A percentile compares a stretch with the other conserved stretches of the same genome.
phyloP scores from a whole-genome alignment of 371 early-diverging fungal genomes.

The Coemansia sp. region DNA sequence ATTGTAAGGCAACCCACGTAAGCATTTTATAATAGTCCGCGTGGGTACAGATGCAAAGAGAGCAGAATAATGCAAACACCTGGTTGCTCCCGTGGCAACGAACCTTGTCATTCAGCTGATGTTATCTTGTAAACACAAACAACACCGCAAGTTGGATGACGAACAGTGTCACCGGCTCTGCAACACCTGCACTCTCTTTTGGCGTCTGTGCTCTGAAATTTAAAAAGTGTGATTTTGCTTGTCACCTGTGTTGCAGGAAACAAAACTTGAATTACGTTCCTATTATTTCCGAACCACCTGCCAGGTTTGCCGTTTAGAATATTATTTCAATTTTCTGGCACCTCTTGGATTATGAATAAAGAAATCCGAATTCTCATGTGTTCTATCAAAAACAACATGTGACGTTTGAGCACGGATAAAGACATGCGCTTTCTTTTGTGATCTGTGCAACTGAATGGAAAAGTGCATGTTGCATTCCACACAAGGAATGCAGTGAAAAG shows the following conservation, averaged over 20 bases:
- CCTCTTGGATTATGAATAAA: background rate
- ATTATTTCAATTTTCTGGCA: background rate
- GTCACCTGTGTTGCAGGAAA: background rate
- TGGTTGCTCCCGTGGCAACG: background rate
- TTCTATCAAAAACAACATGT: background rate
- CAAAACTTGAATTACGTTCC: background rate
- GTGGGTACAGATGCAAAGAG: background rate
- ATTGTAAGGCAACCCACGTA: background rate
- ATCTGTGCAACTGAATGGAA: background rate
- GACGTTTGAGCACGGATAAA: background rate
- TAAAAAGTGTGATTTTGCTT: background rate
- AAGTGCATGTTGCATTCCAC: background rate
- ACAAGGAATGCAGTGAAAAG: background rate
- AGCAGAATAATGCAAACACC: background rate
- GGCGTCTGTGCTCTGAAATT: background rate
- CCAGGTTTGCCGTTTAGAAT: background rate
- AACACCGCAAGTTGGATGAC: background rate
- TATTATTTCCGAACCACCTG: background rate
- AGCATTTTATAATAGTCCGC: background rate
- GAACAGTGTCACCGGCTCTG: background rate
- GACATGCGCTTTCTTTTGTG: background rate
- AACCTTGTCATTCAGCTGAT: background rate
- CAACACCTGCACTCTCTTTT: no score
- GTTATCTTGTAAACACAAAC: background rate
- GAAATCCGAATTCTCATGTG: slow-evolving; percentile 3